Evolutionary conservation across 2,329 filamentous ascomycete species (phyloP).

Genomic region (Orbilia brochopaga): DNA sequence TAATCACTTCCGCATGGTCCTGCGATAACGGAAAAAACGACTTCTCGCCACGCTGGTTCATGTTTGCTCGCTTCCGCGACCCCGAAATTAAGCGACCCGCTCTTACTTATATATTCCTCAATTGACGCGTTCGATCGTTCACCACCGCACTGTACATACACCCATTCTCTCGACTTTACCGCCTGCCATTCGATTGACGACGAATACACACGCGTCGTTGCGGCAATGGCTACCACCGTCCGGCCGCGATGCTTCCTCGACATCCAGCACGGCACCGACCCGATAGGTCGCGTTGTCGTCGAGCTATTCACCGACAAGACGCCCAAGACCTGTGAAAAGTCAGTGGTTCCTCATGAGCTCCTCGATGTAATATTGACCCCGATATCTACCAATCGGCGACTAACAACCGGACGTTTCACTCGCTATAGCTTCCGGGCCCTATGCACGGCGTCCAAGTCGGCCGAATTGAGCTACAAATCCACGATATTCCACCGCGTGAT

Average conservation of each 20-base stretch:
- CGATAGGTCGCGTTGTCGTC: constrained; percentile 59
- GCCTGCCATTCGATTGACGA: background rate
- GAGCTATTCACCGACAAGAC: constrained; percentile 61
- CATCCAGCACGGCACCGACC: constrained; percentile 58
- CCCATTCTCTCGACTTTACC: background rate
- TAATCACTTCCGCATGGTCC: too few relatives aligned
- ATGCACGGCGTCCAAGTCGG: constrained; percentile 57
- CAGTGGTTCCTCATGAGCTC: constrained; percentile 38
- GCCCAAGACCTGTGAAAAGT: constrained; percentile 62
- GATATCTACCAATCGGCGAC: background rate
- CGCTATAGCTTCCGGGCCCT: constrained; percentile 59
- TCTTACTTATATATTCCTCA: constrained; percentile 8
- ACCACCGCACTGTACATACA: too few relatives aligned
- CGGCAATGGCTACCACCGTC: constrained; percentile 22
- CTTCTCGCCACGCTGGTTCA: background rate
- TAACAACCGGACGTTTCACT: constrained; percentile 4
- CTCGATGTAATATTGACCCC: too few relatives aligned
- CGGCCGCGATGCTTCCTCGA: constrained; percentile 57
- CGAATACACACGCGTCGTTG: background rate
- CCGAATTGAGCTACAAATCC: constrained; percentile 63
- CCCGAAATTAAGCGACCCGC: constrained; percentile 4
- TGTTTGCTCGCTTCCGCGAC: constrained; percentile 14
- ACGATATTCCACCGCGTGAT: constrained; percentile 74
- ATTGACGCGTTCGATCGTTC: constrained; percentile 14
- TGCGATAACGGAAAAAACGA: too few relatives aligned